These are phyloP conservation scores for Tolypocladium sp. DNA, from an alignment of 2,329 filamentous ascomycete species.

Conservation along the genomic window DNA sequence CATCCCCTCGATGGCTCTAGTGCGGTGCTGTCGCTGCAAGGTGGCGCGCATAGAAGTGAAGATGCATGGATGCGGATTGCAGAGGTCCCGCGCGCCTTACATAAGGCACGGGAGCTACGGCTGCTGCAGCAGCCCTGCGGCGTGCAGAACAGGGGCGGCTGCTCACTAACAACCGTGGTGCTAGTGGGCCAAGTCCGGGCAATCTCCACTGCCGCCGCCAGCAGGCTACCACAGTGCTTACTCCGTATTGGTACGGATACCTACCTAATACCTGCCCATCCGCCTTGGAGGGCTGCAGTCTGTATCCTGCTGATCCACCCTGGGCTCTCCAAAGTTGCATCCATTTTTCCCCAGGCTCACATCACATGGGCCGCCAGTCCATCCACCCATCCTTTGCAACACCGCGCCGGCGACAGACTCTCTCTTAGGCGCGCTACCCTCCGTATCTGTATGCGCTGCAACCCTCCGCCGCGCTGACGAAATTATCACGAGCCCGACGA, in stretches of 20 bases:
- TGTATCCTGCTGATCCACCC: conserved; percentile 17
- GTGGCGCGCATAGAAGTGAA: not conserved
- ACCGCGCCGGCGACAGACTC: conserved; percentile 1
- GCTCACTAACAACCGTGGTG: not conserved
- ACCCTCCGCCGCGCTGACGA: conserved; percentile 10
- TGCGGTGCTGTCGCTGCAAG: not conserved
- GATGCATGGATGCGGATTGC: not conserved
- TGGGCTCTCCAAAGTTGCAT: conserved; percentile 7
- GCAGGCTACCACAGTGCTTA: not conserved
- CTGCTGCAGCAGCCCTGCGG: too few relatives aligned
- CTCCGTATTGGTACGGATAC: too few relatives aligned
- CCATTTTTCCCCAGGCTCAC: conserved; percentile 8
- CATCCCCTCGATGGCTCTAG: not conserved
- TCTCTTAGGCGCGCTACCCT: conserved; percentile 6
- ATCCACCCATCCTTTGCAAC: conserved; percentile 11
- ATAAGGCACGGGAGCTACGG: too few relatives aligned
- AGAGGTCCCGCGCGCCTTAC: not conserved
- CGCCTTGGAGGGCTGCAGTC: not conserved
- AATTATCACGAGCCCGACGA: conserved; percentile 5
- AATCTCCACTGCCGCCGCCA: not conserved
- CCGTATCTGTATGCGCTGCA: conserved; percentile 15
- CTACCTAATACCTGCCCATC: not conserved
- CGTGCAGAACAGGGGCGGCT: not conserved
- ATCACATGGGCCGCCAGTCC: conserved; percentile 22
- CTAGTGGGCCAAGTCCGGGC: not conserved